phyloP scores from a whole-genome alignment of 148 eudicot genomes.

The Vaccinium corymbosum region DNA sequence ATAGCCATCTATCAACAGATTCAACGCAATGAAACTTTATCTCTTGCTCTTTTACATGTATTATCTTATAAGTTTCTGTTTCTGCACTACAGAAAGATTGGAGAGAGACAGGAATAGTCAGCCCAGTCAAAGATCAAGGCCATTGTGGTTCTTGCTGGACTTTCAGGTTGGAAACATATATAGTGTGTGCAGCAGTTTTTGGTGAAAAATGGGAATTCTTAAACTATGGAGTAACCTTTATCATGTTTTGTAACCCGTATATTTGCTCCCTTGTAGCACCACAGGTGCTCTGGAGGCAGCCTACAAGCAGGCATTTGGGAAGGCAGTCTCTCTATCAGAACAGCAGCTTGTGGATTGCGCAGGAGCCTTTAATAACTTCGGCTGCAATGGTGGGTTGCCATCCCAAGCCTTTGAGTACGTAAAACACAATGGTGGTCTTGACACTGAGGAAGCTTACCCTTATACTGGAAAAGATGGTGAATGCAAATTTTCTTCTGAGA shows the following conservation, averaged over 20 bases:
- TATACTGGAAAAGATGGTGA: constrained; percentile 67
- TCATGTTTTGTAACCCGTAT: not conserved
- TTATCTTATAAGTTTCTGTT: constrained; percentile 15
- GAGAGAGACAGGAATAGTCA: constrained; percentile 84
- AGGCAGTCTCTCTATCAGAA: constrained; percentile 83
- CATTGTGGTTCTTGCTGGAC: constrained; percentile 99
- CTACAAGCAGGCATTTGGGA: constrained; percentile 82
- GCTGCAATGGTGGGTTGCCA: constrained; percentile 94
- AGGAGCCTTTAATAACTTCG: constrained; percentile 66
- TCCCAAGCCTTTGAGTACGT: constrained; percentile 97
- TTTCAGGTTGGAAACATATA: constrained; percentile 57
- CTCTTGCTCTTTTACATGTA: not conserved
- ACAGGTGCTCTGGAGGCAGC: constrained; percentile 99
- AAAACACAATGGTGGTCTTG: constrained; percentile 92
- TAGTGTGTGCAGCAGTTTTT: not conserved
- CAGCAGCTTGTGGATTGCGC: constrained; percentile 99
- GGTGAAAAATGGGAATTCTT: not conserved
- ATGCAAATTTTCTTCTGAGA: constrained; percentile 67
- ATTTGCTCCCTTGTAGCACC: constrained; percentile 48
- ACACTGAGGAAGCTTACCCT: constrained; percentile 90
- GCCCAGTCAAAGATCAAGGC: constrained; percentile 91
- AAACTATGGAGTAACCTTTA: not conserved
- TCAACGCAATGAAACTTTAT: not conserved
- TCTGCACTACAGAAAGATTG: constrained; percentile 77
- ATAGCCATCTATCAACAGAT: not conserved